phyloP scores from a whole-genome alignment of 345 rosid species.

The Microthlaspi erraticum region DNA sequence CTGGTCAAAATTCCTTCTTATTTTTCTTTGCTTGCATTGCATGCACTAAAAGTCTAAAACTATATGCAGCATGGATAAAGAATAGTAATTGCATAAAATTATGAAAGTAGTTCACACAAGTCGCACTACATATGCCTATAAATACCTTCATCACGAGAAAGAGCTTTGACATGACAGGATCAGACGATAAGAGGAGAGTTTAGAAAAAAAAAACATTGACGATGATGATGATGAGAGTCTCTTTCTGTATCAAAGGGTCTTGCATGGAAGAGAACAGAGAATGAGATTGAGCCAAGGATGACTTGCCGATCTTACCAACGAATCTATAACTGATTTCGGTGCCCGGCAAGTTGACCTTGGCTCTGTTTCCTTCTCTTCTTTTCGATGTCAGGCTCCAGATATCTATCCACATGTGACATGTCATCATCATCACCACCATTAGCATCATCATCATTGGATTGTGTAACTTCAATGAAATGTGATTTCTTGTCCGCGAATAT shows the following conservation, averaged over 20 bases:
- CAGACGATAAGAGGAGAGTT: constrained; percentile 7
- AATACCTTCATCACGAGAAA: constrained; percentile 18
- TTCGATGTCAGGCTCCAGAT: constrained; percentile 31
- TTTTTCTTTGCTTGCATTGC: too few species aligned
- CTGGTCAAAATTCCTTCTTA: constrained; percentile 34
- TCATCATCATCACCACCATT: too few species aligned
- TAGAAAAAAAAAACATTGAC: neutral
- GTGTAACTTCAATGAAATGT: neutral
- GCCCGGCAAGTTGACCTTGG: constrained; percentile 44
- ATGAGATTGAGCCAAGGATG: constrained; percentile 47
- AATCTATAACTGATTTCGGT: constrained; percentile 6
- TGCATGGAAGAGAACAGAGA: constrained; percentile 38
- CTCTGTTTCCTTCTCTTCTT: constrained; percentile 43
- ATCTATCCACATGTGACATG: neutral
- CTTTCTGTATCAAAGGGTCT: constrained; percentile 21
- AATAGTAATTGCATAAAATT: neutral
- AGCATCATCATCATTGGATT: neutral
- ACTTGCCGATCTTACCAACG: constrained; percentile 36
- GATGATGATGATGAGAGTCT: constrained; percentile 16
- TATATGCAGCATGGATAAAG: constrained; percentile 33
- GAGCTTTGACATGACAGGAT: constrained; percentile 23
- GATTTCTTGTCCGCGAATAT: neutral
- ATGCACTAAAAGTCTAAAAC: constrained; percentile 17
- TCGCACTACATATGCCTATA: constrained; percentile 29
- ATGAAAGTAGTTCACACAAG: neutral